Percentiles rank a stretch among this genome's conserved stretches.
Evolutionary conservation across 148 eudicot genomes (phyloP).

Genomic region (Camellia japonica): DNA sequence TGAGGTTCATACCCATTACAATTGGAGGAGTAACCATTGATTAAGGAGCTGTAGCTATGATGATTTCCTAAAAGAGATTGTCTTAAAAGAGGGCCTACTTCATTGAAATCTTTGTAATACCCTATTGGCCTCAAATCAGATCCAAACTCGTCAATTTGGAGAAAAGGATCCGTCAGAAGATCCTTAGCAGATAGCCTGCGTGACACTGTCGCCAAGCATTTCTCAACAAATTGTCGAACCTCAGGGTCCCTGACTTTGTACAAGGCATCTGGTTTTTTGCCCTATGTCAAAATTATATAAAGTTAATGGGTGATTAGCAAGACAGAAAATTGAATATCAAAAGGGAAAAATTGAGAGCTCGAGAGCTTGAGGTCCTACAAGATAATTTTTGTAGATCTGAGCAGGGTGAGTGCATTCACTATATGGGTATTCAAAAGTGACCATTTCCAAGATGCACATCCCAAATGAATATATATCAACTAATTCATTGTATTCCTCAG

Average conservation of each 20-base stretch:
- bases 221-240: constrained; percentile 54
- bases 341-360: not conserved
- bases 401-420: constrained; percentile 53
- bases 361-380: constrained; percentile 25
- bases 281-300: constrained; percentile 30
- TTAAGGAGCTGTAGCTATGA: constrained; percentile 24
- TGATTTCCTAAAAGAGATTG: constrained; percentile 26
- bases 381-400: constrained; percentile 49
- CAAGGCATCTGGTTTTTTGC: constrained; percentile 52
- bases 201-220: constrained; percentile 60
- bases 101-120: constrained; percentile 31
- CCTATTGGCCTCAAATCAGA: constrained; percentile 28
- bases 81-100: constrained; percentile 29
- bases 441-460: constrained; percentile 56
- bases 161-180: constrained; percentile 58
- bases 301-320: not conserved
- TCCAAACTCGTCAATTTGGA: constrained; percentile 38
- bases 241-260: constrained; percentile 52
- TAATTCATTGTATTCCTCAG: constrained; percentile 48
- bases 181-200: constrained; percentile 47
- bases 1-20: constrained; percentile 37
- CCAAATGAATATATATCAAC: constrained; percentile 51
- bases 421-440: constrained; percentile 52
- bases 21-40: constrained; percentile 29
- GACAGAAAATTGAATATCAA: not conserved